These are phyloP conservation scores for Claviceps sp. DNA, from an alignment of 2,329 filamentous ascomycete species.

Conservation along the genomic window DNA sequence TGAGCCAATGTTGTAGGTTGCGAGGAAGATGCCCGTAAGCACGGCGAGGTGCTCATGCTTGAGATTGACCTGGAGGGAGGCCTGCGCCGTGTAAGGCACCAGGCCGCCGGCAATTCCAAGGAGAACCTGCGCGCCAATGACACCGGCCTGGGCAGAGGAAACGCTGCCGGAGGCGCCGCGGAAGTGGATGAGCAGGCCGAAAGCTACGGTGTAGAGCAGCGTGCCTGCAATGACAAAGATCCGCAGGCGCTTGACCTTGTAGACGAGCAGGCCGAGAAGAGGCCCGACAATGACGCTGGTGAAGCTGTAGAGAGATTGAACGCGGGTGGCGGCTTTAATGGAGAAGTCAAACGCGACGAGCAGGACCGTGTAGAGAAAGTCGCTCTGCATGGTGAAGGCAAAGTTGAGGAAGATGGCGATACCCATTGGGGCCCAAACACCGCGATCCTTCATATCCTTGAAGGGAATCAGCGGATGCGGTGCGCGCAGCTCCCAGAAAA, in stretches of 20 bases:
- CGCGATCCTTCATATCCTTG: slow-evolving; percentile 34
- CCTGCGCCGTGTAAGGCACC: slow-evolving; percentile 44
- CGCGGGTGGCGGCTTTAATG: slow-evolving; percentile 34
- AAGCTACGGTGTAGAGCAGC: slow-evolving; percentile 39
- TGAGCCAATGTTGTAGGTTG: slow-evolving; percentile 44
- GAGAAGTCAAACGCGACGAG: slow-evolving; percentile 36
- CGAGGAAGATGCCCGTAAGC: slow-evolving; percentile 40
- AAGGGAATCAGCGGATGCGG: slow-evolving; percentile 44
- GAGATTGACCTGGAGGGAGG: slow-evolving; percentile 44
- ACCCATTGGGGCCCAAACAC: slow-evolving; percentile 33
- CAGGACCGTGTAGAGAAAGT: slow-evolving; percentile 38
- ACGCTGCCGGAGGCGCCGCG: slow-evolving; percentile 29
- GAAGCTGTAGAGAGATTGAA: slow-evolving; percentile 33
- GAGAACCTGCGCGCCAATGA: slow-evolving; percentile 47
- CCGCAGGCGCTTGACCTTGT: slow-evolving; percentile 37
- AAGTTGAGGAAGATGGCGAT: slow-evolving; percentile 26
- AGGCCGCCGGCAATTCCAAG: slow-evolving; percentile 45
- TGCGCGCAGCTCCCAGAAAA: slow-evolving; percentile 44
- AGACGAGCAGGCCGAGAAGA: slow-evolving; percentile 34
- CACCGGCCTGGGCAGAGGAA: slow-evolving; percentile 33
- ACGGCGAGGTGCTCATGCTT: slow-evolving; percentile 42
- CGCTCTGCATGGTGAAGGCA: slow-evolving; percentile 33
- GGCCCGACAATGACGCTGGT: slow-evolving; percentile 35
- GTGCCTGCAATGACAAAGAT: slow-evolving; percentile 36
- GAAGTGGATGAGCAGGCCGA: slow-evolving; percentile 45